These are phyloP conservation scores for Selaginella moellendorffii DNA, from an alignment of 75 land plant genomes.

Conservation along the genomic window DNA sequence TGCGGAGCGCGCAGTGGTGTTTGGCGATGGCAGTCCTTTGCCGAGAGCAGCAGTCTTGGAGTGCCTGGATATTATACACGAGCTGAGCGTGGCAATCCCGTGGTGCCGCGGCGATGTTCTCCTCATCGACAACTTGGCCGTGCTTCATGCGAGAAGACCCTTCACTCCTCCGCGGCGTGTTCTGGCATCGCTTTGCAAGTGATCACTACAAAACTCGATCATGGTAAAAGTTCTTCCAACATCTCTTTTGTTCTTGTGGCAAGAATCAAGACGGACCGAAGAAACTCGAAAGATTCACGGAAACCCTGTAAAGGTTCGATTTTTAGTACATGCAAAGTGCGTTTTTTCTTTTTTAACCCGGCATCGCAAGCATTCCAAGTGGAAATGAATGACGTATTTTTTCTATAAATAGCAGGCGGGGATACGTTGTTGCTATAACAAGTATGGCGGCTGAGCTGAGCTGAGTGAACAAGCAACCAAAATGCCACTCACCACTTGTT, in stretches of 20 bases:
- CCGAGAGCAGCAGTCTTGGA: slow-evolving; percentile 62
- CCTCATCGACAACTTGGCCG: slow-evolving; percentile 73
- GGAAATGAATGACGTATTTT: too few species aligned
- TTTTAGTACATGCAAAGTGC: too few species aligned
- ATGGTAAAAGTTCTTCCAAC: too few species aligned
- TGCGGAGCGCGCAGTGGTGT: slow-evolving; percentile 79
- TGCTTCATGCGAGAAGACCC: slow-evolving; percentile 61
- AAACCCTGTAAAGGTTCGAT: too few species aligned
- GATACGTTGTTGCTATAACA: too few species aligned
- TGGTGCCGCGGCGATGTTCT: slow-evolving; percentile 73
- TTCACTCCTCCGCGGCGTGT: slow-evolving; percentile 80
- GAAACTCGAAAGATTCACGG: too few species aligned
- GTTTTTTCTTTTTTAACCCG: too few species aligned
- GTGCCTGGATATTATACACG: slow-evolving; percentile 58
- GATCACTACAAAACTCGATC: too few species aligned
- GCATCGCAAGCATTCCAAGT: too few species aligned
- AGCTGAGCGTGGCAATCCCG: slow-evolving; percentile 67
- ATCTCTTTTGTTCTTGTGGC: too few species aligned
- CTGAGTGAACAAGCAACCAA: neutral
- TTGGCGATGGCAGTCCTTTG: slow-evolving; percentile 75
- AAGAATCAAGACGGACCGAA: too few species aligned
- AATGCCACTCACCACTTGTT: neutral
- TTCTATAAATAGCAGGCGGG: too few species aligned
- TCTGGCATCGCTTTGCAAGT: slow-evolving; percentile 79
- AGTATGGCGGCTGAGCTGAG: neutral